Evolutionary conservation across 306 rosid species (phyloP), one percentile per base, ranked within the genome.

Genomic region (Vicia sativa): DNA sequence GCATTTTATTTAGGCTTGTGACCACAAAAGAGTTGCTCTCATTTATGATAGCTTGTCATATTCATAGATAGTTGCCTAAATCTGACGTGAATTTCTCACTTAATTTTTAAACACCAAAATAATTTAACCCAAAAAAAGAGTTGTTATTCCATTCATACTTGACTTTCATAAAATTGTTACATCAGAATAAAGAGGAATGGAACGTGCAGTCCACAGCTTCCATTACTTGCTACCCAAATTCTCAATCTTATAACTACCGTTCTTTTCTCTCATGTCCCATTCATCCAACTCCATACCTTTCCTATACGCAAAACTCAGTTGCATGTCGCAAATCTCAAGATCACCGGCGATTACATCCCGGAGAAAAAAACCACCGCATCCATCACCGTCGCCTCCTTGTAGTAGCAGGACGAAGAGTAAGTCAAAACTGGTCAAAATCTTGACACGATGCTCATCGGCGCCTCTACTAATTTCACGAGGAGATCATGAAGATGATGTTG

Each of bases 371-470:
- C 91, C 74, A 9, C 82, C 79, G 65, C 74, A 75, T 60, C 89
- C 86, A 0, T 79, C 80, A 1, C 87, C 87, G 5, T 81, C 85
- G 28, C 83, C 78, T 21, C 67, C 45, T 6, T 46, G 60, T 9
- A 66, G 53, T 4, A 66, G 53, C 2, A 66, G 38, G 15, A 4
- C 62, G 0, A 76, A 69, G 2, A 69, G 56, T 49, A 86, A 39
- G 12, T 74, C 86, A 3, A 87, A 75, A 74, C 71, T 83, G 14
- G 1, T 65, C 6, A 65, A 38, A 66, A 75, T 71, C 62, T 61
- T 90, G 45, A 82, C 81, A 62, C 92, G 95, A 1, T 77, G 85
- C 70, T 80, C 68, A 1, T 90, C 97, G 15, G 95, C 83, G 29
- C 97, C 97, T 3, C 49, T 59, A 35, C 75, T 86, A 11, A 52